Evolutionary conservation across 371 early-diverging fungal genomes (phyloP).

Genomic region (Mucor irregularis): DNA sequence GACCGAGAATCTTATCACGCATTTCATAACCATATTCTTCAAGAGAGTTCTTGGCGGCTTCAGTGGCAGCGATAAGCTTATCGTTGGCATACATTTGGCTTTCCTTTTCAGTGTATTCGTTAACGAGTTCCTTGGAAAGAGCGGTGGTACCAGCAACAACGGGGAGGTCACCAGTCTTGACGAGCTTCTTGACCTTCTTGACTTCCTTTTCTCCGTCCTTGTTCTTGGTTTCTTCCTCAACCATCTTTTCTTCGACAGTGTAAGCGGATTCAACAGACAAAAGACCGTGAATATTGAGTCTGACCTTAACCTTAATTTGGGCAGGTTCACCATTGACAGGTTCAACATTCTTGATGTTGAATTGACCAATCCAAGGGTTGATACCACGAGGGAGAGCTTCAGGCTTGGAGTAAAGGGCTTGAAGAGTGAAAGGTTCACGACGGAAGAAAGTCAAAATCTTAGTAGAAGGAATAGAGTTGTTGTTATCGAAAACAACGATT

Average conservation of each 20-base stretch:
- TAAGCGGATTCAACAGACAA: constrained; percentile 84
- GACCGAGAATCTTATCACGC: constrained; percentile 79
- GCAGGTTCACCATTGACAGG: constrained; percentile 56
- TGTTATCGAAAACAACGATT: constrained; percentile 67
- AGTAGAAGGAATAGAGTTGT: constrained; percentile 81
- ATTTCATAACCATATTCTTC: constrained; percentile 99
- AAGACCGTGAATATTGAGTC: constrained; percentile 83
- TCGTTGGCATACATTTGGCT: constrained; percentile 85
- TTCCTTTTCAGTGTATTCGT: constrained; percentile 76
- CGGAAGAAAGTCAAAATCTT: constrained; percentile 87
- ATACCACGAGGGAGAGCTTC: constrained; percentile 69
- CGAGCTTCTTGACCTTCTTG: constrained; percentile 83
- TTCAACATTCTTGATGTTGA: constrained; percentile 60
- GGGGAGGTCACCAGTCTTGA: constrained; percentile 85
- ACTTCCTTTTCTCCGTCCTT: constrained; percentile 63
- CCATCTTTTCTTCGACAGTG: constrained; percentile 85
- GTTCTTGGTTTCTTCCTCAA: constrained; percentile 67
- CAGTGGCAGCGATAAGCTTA: constrained; percentile 90
- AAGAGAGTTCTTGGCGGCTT: constrained; percentile 91
- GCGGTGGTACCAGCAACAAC: constrained; percentile 66
- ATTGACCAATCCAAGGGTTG: constrained; percentile 75
- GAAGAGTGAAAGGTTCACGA: constrained; percentile 76
- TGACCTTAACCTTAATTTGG: constrained; percentile 92
- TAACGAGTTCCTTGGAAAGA: constrained; percentile 57
- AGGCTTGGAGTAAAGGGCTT: constrained; percentile 75